Evolutionary conservation across 148 eudicot species (phyloP).

Genomic region (Spergularia bocconei): DNA sequence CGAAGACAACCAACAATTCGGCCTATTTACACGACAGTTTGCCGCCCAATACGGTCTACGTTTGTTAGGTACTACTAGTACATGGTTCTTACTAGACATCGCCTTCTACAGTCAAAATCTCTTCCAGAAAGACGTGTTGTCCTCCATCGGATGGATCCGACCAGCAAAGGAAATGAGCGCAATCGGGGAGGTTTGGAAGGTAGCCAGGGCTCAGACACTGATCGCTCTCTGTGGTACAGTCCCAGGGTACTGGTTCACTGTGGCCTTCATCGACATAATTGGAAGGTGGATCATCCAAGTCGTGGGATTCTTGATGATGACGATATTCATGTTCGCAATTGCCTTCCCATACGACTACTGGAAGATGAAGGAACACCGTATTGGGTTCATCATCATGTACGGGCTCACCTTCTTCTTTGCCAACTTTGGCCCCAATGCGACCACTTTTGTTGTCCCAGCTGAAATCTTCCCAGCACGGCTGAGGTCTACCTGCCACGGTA

Average conservation of each 20-base stretch:
- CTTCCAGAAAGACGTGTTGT: conserved; percentile 65
- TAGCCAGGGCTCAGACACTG: conserved; percentile 59
- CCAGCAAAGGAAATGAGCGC: conserved; percentile 54
- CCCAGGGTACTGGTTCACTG: conserved; percentile 79
- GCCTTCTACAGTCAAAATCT: conserved; percentile 77
- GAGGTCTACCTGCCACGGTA: conserved; percentile 63
- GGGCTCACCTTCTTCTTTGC: conserved; percentile 60
- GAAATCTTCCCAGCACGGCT: conserved; percentile 60
- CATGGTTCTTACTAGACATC: conserved; percentile 76
- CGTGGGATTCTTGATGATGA: conserved; percentile 73
- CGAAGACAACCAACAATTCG: conserved; percentile 24
- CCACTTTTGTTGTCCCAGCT: conserved; percentile 63
- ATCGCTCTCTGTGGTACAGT: conserved; percentile 66
- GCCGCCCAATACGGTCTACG: conserved; percentile 48
- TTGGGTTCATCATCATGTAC: conserved; percentile 56
- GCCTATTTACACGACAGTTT: conserved; percentile 57
- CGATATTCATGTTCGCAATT: conserved; percentile 72
- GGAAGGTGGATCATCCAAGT: conserved; percentile 61
- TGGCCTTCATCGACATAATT: conserved; percentile 53
- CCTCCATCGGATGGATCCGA: conserved; percentile 62
- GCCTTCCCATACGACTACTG: conserved; percentile 63
- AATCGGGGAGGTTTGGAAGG: conserved; percentile 46
- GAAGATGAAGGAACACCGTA: conserved; percentile 30
- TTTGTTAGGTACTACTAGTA: conserved; percentile 56
- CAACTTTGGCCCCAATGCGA: conserved; percentile 65